phyloP scores from a whole-genome alignment of 768 basidiomycete genomes.

The Lactifluus rugatus region DNA sequence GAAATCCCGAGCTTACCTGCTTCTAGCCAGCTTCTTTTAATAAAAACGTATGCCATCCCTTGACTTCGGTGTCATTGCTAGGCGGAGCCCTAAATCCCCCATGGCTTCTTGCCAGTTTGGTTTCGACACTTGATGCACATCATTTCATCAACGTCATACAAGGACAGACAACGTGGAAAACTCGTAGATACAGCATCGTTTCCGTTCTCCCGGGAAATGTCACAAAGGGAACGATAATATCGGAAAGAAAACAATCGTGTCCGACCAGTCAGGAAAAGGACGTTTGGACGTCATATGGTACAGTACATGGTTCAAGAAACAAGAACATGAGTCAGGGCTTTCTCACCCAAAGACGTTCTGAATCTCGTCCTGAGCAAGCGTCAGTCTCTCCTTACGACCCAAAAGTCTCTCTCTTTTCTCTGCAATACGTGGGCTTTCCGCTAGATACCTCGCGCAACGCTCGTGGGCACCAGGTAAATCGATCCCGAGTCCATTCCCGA shows the following conservation, averaged over 20 bases:
- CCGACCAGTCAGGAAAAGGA: neutral
- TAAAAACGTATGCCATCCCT: neutral
- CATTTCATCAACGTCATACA: neutral
- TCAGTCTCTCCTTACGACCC: conserved; percentile 43
- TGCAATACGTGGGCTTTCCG: conserved; percentile 39
- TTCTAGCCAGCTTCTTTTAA: conserved; percentile 14
- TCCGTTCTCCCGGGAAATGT: neutral
- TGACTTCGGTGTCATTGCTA: neutral
- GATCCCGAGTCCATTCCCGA: conserved; percentile 43
- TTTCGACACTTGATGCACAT: neutral
- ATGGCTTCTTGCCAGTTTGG: conserved; percentile 4
- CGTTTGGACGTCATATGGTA: neutral
- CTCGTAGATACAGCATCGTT: too few species aligned
- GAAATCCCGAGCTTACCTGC: neutral
- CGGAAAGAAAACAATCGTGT: neutral
- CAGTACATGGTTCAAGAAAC: neutral
- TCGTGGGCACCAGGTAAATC: conserved; percentile 36
- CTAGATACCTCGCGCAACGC: conserved; percentile 42
- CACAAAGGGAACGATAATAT: neutral
- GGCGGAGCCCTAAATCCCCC: neutral
- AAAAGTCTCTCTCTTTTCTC: conserved; percentile 37
- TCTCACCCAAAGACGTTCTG: conserved; percentile 8
- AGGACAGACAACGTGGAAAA: neutral
- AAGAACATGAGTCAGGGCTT: neutral
- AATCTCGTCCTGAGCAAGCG: conserved; percentile 37